These are phyloP conservation scores for Murraya paniculata DNA, from an alignment of 345 rosid species.

Conservation along the genomic window DNA sequence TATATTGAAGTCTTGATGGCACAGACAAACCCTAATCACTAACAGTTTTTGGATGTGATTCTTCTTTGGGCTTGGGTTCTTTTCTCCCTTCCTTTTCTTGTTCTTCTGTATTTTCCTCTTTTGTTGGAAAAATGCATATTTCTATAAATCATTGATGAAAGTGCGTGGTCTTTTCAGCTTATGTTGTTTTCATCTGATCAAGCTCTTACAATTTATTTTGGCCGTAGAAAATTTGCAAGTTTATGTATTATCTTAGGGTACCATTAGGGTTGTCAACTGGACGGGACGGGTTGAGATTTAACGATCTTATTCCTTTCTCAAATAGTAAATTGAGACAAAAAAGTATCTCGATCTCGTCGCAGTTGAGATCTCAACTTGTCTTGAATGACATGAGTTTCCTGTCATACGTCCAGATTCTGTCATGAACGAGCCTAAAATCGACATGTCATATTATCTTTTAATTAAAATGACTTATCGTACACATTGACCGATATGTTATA, in stretches of 20 bases:
- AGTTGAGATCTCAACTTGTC: fast-evolving
- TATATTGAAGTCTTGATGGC: not conserved
- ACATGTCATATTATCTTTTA: too few species aligned
- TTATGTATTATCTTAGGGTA: not conserved
- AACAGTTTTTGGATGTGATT: not conserved
- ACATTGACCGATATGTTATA: too few species aligned
- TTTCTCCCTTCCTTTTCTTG: not conserved
- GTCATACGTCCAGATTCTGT: too few species aligned
- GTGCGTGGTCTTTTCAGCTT: not conserved
- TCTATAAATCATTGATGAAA: not conserved
- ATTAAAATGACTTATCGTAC: too few species aligned
- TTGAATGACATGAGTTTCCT: too few species aligned
- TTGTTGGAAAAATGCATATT: not conserved
- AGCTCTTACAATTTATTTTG: not conserved
- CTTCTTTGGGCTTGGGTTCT: not conserved
- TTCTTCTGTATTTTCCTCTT: not conserved
- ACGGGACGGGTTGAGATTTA: too few species aligned
- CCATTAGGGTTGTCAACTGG: too few species aligned
- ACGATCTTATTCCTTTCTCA: fast-evolving
- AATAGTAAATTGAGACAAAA: too few species aligned
- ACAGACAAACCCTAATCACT: not conserved
- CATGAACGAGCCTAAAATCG: too few species aligned
- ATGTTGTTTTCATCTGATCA: not conserved
- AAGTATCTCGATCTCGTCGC: fast-evolving
- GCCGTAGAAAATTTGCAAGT: not conserved